A percentile compares a stretch with the other conserved stretches of the same genome.
Conservation (phyloP, 768 basidiomycete genomes). For the Chalciporus sphaerocephalus region DNA sequence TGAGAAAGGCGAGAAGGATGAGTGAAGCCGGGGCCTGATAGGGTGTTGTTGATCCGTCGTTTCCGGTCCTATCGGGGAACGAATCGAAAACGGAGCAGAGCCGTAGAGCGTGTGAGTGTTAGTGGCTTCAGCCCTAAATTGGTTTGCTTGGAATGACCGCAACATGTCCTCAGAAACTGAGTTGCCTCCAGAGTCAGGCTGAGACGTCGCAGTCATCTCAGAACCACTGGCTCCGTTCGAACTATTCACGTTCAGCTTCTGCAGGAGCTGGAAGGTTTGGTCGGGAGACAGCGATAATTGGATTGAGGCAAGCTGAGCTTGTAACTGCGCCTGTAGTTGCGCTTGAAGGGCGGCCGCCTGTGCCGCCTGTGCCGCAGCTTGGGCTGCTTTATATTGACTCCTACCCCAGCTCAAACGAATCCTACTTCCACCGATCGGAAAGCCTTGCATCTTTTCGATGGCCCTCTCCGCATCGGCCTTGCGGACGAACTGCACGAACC, state of each 20-base stretch:
- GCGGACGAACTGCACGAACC: constrained; percentile 91
- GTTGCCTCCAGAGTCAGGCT: constrained; percentile 16
- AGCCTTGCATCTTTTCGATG: constrained; percentile 96
- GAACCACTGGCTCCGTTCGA: constrained; percentile 26
- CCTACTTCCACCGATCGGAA: constrained; percentile 87
- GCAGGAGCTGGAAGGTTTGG: constrained; percentile 58
- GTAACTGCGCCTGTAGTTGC: constrained; percentile 37
- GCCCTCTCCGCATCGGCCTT: constrained; percentile 89
- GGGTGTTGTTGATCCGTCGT: constrained; percentile 17
- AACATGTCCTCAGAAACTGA: constrained; percentile 22
- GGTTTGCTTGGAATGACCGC: constrained; percentile 19
- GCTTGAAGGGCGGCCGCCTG: constrained; percentile 68
- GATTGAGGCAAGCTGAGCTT: constrained; percentile 27
- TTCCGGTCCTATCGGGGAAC: constrained; percentile 13
- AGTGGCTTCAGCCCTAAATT: constrained; percentile 14
- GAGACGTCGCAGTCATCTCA: constrained; percentile 8
- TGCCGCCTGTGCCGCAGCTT: constrained; percentile 81
- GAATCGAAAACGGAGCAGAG: constrained; percentile 13
- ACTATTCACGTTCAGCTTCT: constrained; percentile 47
- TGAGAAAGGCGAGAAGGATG: constrained; percentile 71
- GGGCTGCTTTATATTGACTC: constrained; percentile 91
- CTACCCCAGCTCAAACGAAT: constrained; percentile 92
- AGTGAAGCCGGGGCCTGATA: constrained; percentile 16
- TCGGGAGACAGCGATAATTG: constrained; percentile 46
- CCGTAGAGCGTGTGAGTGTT: constrained; percentile 19